Evolutionary conservation across 345 rosid species (phyloP), one percentile per base, ranked within the genome.

Genomic region (Laguncularia racemosa): DNA sequence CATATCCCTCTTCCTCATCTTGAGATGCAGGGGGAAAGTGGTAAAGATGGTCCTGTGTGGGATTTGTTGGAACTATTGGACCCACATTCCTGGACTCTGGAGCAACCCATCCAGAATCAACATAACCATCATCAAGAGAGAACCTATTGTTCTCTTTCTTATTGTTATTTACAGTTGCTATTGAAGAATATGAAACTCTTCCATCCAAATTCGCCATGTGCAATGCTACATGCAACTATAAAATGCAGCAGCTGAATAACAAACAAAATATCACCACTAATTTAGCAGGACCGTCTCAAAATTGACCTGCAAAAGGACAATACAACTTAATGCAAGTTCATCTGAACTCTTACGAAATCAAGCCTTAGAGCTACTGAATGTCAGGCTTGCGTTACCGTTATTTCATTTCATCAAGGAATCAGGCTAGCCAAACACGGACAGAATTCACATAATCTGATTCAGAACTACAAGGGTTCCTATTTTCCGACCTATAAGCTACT

Each of bases 1-100:
- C 86, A 57, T 85, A 84, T 51, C 63, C 92, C 17, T 65, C 91
- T 58, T 84, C 88, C 19, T 77, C 70, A 19, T 81, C 88, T 52
- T 80, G 95, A 0, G 80, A 67, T 45, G 76, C 76, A 48, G 67
- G 60, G 13, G 78, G 79, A 67, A 79, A 81, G 33, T 71, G 78
- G 57, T 78, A 78, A 14, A 65, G 26, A 23, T 63, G 38, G 46
- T 71, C 79, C 23, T 60, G 76, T 50, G 77, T 80, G 6, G 62
- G 49, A 12, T 80, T 64, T 23, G 67, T 71, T 19, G 79, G 57
- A 20, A 65, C 70, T 48, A 53, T 9, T 6, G 60, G 53, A 48
- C 61, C 59, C 3, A 49, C 20, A 56, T 44, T 50, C 46, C 64
- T 50, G 57, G 69, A 68, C 63, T 78, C 79, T 20, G 66, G 67